Percentiles rank a stretch among this genome's conserved stretches.
Conservation (phyloP, 306 rosid genomes). For the Hippophae rhamnoides region DNA sequence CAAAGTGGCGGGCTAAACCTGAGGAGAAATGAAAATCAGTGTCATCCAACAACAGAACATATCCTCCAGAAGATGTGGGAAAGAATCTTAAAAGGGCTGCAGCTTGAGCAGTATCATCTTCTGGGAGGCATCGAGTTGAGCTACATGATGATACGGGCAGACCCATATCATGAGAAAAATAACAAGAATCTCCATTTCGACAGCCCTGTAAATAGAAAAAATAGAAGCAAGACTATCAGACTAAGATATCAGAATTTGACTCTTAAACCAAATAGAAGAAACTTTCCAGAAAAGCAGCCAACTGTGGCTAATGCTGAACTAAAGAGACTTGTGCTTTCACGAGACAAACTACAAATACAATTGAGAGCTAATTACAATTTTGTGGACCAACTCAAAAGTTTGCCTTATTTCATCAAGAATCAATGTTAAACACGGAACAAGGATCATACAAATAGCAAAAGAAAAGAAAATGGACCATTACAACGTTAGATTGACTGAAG, state of each 20-base stretch:
- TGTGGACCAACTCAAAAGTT: too few relatives aligned
- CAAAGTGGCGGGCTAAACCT: slow-evolving; percentile 32
- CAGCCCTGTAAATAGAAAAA: slow-evolving; percentile 50
- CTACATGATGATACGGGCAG: slow-evolving; percentile 23
- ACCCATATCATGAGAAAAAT: slow-evolving; percentile 49
- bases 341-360: too few relatives aligned
- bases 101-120: slow-evolving; percentile 31
- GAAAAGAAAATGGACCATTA: too few relatives aligned
- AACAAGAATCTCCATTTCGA: slow-evolving; percentile 63
- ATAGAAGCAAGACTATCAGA: not conserved
- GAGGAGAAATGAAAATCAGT: slow-evolving; percentile 41
- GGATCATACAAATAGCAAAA: too few relatives aligned
- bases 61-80: slow-evolving; percentile 33
- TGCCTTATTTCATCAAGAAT: too few relatives aligned
- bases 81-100: slow-evolving; percentile 38
- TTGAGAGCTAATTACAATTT: too few relatives aligned
- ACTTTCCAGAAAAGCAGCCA: not conserved
- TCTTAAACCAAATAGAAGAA: not conserved
- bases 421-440: too few relatives aligned
- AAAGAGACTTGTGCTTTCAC: too few relatives aligned
- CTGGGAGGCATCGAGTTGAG: slow-evolving; percentile 39
- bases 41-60: slow-evolving; percentile 68
- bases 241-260: not conserved
- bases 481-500: too few relatives aligned
- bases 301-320: too few relatives aligned